These are phyloP conservation scores for Linnemannia zychae DNA, from an alignment of 192 early-diverging fungal species.

Conservation along the genomic window DNA sequence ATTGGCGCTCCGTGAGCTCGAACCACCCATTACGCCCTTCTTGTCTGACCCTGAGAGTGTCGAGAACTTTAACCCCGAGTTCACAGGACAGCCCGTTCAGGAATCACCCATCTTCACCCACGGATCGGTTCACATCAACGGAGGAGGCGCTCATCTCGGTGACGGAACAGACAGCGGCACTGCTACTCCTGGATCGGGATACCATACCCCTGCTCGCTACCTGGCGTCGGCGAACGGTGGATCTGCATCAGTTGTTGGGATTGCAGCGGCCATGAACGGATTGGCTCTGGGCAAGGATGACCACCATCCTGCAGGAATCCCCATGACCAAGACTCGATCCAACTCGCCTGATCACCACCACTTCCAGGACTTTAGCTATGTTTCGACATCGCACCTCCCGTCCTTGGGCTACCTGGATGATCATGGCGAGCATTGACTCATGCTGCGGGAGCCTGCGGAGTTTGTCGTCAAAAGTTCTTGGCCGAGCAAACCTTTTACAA, in stretches of 20 bases:
- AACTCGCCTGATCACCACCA: constrained; percentile 54
- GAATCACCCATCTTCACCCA: constrained; percentile 62
- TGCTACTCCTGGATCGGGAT: constrained; percentile 16
- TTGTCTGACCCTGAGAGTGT: constrained; percentile 74
- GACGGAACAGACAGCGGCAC: background rate
- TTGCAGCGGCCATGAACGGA: constrained; percentile 2
- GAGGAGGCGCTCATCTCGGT: background rate
- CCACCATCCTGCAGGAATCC: constrained; percentile 38
- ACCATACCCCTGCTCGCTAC: constrained; percentile 48
- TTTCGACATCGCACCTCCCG: constrained; percentile 46
- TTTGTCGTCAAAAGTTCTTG: background rate
- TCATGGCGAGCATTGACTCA: constrained; percentile 44
- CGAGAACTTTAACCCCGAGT: constrained; percentile 85
- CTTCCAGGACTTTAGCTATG: constrained; percentile 54
- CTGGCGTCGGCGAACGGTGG: constrained; percentile 21
- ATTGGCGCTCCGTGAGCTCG: constrained; percentile 64
- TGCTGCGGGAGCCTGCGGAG: background rate
- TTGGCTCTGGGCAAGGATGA: background rate
- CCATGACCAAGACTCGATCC: constrained; percentile 54
- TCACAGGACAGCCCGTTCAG: constrained; percentile 71
- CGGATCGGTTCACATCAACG: constrained; percentile 7
- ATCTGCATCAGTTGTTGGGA: constrained; percentile 3
- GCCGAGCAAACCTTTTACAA: background rate
- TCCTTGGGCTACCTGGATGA: constrained; percentile 32
- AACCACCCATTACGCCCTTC: constrained; percentile 79